A percentile compares a stretch with the other conserved stretches of the same genome.
phyloP scores from a whole-genome alignment of 164 flowering plant species.

The Magnolia officinalis region DNA sequence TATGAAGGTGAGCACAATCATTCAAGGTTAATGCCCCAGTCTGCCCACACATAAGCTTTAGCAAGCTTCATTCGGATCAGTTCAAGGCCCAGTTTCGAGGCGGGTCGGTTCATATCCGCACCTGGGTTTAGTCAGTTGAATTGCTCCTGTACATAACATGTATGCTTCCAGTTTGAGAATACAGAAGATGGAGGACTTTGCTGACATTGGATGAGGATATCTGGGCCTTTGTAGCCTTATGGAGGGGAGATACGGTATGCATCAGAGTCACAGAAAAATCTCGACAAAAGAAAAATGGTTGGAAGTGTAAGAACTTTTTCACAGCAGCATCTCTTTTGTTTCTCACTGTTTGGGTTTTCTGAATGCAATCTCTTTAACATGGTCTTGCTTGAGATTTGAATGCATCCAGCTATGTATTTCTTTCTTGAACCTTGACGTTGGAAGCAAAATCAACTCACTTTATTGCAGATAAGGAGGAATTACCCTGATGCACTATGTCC shows the following conservation, averaged over 20 bases:
- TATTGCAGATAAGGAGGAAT: background rate
- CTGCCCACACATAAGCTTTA: constrained; percentile 42
- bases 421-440: background rate
- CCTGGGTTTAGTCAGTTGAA: background rate
- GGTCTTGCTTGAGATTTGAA: background rate
- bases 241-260: constrained; percentile 12
- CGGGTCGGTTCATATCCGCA: constrained; percentile 4
- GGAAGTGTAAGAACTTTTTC: constrained; percentile 30
- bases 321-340: constrained; percentile 3
- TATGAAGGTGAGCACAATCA: constrained; percentile 95
- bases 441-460: background rate
- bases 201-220: constrained; percentile 18
- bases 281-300: constrained; percentile 17
- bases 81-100: constrained; percentile 5
- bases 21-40: constrained; percentile 57
- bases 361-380: background rate
- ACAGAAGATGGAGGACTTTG: constrained; percentile 22
- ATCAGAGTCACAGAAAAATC: constrained; percentile 4
- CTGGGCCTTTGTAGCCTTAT: constrained; percentile 10
- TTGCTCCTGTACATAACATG: constrained; percentile 18
- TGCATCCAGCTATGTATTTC: background rate
- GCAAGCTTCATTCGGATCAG: constrained; percentile 9
- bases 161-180: constrained; percentile 24
- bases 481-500: background rate
- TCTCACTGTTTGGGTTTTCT: background rate